These are phyloP conservation scores for Fraxinus sp. DNA, from an alignment of 305 asterid species.

Conservation along the genomic window DNA sequence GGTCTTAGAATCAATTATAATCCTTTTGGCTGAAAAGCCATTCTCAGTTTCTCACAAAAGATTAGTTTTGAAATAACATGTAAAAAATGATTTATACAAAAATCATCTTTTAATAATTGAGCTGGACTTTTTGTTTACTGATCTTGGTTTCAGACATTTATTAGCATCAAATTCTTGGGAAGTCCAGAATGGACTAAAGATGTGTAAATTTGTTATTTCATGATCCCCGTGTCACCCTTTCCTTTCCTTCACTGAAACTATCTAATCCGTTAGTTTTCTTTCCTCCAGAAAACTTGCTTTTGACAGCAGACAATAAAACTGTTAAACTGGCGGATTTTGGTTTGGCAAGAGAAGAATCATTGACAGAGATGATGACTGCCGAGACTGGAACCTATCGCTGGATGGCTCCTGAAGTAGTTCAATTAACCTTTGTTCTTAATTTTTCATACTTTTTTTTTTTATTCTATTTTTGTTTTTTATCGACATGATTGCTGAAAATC, in stretches of 20 bases:
- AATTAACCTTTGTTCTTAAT: background rate
- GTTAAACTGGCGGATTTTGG: conserved; percentile 95
- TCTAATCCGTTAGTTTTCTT: conserved; percentile 3
- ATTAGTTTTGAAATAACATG: background rate
- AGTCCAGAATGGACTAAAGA: background rate
- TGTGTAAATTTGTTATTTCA: background rate
- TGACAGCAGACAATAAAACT: conserved; percentile 83
- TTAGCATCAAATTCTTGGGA: background rate
- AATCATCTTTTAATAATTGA: background rate
- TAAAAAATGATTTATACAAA: background rate
- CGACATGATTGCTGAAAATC: background rate
- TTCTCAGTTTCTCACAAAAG: background rate
- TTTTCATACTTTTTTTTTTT: background rate
- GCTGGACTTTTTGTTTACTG: background rate
- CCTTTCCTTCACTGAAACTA: background rate
- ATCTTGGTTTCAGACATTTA: background rate
- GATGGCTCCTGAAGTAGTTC: conserved; percentile 98
- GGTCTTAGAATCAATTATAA: background rate
- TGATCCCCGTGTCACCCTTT: background rate
- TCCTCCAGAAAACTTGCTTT: conserved; percentile 79
- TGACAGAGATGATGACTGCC: conserved; percentile 99
- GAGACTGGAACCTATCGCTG: conserved; percentile 99
- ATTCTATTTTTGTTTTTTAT: background rate
- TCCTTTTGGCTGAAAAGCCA: background rate
- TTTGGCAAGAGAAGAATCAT: conserved; percentile 92